Percentiles rank a stretch among this genome's conserved stretches.
These are phyloP conservation scores for Talaromyces stipitatus DNA, from an alignment of 495 filamentous ascomycete genomes.

Conservation along the genomic window DNA sequence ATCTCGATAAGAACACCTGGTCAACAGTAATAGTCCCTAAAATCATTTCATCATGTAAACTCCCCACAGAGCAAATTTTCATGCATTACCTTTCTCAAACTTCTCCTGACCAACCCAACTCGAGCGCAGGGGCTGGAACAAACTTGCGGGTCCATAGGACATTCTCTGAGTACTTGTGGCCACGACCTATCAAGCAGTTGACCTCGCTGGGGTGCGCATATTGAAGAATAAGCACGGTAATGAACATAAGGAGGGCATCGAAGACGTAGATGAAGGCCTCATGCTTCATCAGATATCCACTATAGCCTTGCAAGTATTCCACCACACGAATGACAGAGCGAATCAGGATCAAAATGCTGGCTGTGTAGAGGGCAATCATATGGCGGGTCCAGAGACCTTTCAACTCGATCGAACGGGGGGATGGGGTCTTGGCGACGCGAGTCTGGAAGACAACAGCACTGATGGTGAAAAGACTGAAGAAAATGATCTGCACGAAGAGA, in stretches of 20 bases:
- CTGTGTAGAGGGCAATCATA: conserved; percentile 44
- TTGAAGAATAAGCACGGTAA: conserved; percentile 42
- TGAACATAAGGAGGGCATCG: conserved; percentile 52
- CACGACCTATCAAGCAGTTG: background rate
- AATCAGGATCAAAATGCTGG: conserved; percentile 49
- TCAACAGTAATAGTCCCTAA: too few species aligned
- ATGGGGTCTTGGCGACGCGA: conserved; percentile 18
- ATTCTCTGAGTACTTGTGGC: too few species aligned
- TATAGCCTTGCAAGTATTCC: conserved; percentile 52
- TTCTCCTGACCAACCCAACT: too few species aligned
- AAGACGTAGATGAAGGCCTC: conserved; percentile 60
- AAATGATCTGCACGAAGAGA: conserved; percentile 32
- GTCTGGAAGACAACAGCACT: conserved; percentile 28
- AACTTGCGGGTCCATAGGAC: too few species aligned
- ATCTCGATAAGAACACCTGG: too few species aligned
- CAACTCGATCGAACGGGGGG: conserved; percentile 3
- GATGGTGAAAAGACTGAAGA: conserved; percentile 36
- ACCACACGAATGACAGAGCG: conserved; percentile 53
- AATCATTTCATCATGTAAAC: too few species aligned
- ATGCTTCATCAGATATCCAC: conserved; percentile 41
- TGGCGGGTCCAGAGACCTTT: conserved; percentile 41
- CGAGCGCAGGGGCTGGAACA: too few species aligned
- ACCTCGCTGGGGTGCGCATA: conserved; percentile 19
- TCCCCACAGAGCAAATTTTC: too few species aligned
- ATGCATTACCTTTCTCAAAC: too few species aligned